Conservation (phyloP, 768 basidiomycete species). For the Boletus fagicola region DNA sequence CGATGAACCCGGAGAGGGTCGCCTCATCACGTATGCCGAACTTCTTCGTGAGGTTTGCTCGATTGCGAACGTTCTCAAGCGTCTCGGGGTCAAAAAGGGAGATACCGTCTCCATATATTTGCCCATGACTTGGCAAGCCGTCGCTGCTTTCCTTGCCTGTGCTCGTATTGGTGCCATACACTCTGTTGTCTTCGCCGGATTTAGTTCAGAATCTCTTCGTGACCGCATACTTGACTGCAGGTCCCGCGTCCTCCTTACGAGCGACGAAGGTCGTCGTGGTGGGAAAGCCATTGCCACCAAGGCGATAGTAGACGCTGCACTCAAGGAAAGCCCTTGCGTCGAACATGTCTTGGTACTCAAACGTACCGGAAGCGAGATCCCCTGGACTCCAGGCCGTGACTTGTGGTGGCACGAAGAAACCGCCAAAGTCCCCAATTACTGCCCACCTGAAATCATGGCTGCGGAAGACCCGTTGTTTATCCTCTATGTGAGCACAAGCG, state of each 20-base stretch:
- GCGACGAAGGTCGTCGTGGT: constrained; percentile 91
- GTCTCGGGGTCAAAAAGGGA: constrained; percentile 89
- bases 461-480: constrained; percentile 98
- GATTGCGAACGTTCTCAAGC: constrained; percentile 89
- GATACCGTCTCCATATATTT: constrained; percentile 93
- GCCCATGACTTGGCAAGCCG: constrained; percentile 94
- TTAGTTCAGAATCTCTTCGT: constrained; percentile 90
- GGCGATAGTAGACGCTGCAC: constrained; percentile 87
- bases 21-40: constrained; percentile 75
- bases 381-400: constrained; percentile 83
- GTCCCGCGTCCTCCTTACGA: constrained; percentile 89
- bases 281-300: constrained; percentile 96
- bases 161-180: constrained; percentile 96
- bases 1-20: constrained; percentile 84
- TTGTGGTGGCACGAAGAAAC: constrained; percentile 97
- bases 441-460: constrained; percentile 83
- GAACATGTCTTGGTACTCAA: constrained; percentile 89
- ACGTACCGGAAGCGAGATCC: constrained; percentile 80
- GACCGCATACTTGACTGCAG: constrained; percentile 90
- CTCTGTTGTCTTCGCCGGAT: constrained; percentile 97
- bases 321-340: constrained; percentile 80
- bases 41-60: constrained; percentile 87
- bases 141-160: constrained; percentile 95
- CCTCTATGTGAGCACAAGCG: constrained; percentile 74
- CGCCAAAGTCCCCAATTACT: constrained; percentile 80